A percentile compares a stretch with the other conserved stretches of the same genome.
phyloP scores from a whole-genome alignment of 2,329 filamentous ascomycete genomes.

The Fusarium sp. region DNA sequence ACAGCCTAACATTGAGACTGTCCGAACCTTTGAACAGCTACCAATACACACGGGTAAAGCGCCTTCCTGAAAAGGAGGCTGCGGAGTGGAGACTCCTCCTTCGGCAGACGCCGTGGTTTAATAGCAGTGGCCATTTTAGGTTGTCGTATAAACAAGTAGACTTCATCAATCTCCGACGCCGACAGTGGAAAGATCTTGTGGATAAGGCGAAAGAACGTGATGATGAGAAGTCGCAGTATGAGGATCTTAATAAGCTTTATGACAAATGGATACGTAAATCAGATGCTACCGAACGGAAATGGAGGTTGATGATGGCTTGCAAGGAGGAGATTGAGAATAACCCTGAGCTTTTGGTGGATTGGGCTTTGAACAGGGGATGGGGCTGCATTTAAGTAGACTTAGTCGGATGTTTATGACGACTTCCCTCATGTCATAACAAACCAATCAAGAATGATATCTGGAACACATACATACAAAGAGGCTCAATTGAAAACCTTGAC shows the following conservation, averaged over 20 bases:
- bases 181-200: constrained; percentile 3
- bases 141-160: no score
- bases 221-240: background rate
- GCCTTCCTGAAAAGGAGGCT: background rate
- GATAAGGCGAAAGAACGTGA: background rate
- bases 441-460: no score
- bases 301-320: background rate
- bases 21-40: background rate
- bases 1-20: background rate
- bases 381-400: no score
- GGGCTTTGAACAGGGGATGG: no score
- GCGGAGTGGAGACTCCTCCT: background rate
- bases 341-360: no score
- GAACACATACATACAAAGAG: no score
- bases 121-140: no score
- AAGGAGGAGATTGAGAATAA: no score
- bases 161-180: background rate
- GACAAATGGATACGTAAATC: background rate
- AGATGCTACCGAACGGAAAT: background rate
- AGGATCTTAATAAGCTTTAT: background rate
- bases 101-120: background rate
- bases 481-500: no score
- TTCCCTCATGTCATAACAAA: no score
- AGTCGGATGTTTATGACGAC: no score
- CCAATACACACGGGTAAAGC: accelerated